Conservation (phyloP, 129 eudicot species). For the Smallanthus sonchifolius region DNA sequence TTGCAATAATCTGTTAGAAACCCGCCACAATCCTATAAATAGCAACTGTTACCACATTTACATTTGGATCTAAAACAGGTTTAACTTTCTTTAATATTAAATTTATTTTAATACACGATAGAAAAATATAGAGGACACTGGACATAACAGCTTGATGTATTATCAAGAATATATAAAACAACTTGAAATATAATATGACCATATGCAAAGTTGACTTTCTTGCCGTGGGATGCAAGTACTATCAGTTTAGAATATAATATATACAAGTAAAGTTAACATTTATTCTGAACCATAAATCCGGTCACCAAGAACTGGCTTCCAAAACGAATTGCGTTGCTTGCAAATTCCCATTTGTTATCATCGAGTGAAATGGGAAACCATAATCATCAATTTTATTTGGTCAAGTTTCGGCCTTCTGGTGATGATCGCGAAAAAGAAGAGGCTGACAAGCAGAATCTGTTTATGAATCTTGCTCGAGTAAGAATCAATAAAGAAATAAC, state of each 20-base stretch:
- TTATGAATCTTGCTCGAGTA: constrained; percentile 8
- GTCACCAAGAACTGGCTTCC: neutral
- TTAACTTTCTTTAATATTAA: too few species aligned
- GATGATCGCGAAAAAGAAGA: constrained; percentile 11
- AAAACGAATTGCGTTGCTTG: neutral
- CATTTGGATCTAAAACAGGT: too few species aligned
- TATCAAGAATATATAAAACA: too few species aligned
- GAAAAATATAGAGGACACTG: too few species aligned
- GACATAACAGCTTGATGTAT: too few species aligned
- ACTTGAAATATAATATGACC: neutral
- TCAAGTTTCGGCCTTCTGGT: constrained; percentile 12
- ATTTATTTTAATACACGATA: too few species aligned
- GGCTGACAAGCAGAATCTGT: constrained; percentile 1
- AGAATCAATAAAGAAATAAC: neutral
- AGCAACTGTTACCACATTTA: too few species aligned
- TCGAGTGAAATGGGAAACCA: constrained; percentile 1
- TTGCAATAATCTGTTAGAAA: too few species aligned
- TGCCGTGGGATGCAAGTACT: constrained; percentile 24
- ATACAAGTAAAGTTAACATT: neutral
- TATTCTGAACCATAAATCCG: neutral
- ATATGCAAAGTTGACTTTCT: constrained; percentile 9
- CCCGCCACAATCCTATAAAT: too few species aligned
- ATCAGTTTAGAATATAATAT: neutral
- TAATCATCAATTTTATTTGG: neutral
- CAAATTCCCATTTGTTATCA: neutral